Evolutionary conservation across 2,329 filamentous ascomycete species (phyloP).

Genomic region (Dothideomycetes sp.): DNA sequence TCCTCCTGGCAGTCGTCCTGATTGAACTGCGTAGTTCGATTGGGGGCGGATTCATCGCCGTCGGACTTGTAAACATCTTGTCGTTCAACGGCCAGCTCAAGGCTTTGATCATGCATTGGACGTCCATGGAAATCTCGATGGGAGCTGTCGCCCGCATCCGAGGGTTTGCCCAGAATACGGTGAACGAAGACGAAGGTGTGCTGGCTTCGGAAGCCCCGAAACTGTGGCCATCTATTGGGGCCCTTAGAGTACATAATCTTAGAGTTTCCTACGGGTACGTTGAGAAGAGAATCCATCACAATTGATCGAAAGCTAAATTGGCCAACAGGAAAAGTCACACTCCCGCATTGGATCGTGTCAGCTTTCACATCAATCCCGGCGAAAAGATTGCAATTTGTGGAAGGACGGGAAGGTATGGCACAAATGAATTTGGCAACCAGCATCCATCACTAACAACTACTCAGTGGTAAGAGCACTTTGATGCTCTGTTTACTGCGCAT

Average conservation of each 20-base stretch:
- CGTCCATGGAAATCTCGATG: neutral
- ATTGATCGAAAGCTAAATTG: neutral
- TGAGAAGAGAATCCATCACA: neutral
- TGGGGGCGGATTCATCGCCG: neutral
- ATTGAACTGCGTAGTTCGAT: constrained; percentile 20
- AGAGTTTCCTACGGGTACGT: neutral
- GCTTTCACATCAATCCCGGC: neutral
- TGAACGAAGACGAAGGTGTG: neutral
- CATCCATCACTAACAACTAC: too few species aligned
- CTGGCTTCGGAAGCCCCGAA: neutral
- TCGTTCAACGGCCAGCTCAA: neutral
- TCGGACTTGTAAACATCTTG: neutral
- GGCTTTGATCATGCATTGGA: neutral
- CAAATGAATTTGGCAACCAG: too few species aligned
- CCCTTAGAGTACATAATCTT: neutral
- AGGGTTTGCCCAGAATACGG: neutral
- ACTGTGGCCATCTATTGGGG: neutral
- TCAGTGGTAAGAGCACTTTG: constrained; percentile 44
- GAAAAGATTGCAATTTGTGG: neutral
- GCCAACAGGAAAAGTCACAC: too few species aligned
- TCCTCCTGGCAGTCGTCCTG: constrained; percentile 24
- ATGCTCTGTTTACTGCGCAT: constrained; percentile 42
- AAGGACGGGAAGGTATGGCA: too few species aligned
- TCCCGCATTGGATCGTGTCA: too few species aligned
- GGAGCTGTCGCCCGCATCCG: neutral